These are phyloP conservation scores for Cryptococcus sp. DNA, from an alignment of 1,284 basidiomycete species.

Conservation along the genomic window DNA sequence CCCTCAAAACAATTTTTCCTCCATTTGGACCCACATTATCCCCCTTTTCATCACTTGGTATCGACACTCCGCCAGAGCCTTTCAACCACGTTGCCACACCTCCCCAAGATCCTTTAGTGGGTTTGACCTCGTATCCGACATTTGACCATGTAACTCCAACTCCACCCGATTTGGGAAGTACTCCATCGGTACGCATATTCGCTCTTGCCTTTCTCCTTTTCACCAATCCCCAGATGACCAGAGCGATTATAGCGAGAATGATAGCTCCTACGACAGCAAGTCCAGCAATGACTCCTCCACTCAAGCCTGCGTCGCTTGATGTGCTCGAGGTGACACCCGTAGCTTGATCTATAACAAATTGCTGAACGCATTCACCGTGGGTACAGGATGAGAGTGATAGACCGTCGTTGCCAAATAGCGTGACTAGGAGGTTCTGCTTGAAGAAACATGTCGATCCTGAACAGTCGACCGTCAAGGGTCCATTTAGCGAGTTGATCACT, in stretches of 20 bases:
- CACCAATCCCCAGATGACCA: conserved; percentile 60
- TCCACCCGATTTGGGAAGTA: conserved; percentile 45
- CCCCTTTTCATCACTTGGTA: conserved; percentile 8
- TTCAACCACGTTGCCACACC: conserved; percentile 21
- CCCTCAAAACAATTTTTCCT: conserved; percentile 68
- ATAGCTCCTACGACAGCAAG: conserved; percentile 72
- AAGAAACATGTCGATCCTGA: conserved; percentile 63
- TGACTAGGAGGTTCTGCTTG: conserved; percentile 62
- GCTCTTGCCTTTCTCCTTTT: conserved; percentile 60
- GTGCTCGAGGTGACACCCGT: conserved; percentile 20
- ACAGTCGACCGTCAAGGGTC: conserved; percentile 59
- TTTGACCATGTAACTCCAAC: conserved; percentile 66
- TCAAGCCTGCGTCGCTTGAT: conserved; percentile 46
- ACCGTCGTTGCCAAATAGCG: conserved; percentile 67
- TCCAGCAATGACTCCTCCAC: conserved; percentile 78
- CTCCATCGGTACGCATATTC: conserved; percentile 39
- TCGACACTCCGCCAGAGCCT: conserved; percentile 13
- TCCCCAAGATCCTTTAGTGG: conserved; percentile 5
- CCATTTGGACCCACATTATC: conserved; percentile 27
- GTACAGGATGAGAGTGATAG: conserved; percentile 65
- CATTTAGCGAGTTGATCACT: conserved; percentile 49
- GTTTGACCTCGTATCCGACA: conserved; percentile 57
- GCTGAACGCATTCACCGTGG: conserved; percentile 80
- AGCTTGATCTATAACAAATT: conserved; percentile 64
- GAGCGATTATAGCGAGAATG: conserved; percentile 56